A percentile compares a stretch with the other conserved stretches of the same genome.
Conservation (phyloP, 768 basidiomycete genomes). For the Serendipita vermifera region DNA sequence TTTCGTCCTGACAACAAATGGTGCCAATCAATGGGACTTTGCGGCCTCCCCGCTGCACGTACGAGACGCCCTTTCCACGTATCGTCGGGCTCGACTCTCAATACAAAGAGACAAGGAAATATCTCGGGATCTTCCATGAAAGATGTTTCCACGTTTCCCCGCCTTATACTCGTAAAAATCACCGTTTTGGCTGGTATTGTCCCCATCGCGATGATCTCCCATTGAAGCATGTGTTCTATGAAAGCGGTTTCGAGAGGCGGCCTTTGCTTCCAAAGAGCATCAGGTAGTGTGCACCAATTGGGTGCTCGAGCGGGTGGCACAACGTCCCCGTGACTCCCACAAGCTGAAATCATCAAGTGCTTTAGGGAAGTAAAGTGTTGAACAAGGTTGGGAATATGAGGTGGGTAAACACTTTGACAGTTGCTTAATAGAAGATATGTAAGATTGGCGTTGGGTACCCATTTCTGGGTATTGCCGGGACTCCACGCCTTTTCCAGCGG, state of each 20-base stretch:
- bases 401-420: background rate
- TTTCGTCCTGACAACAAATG: too few species aligned
- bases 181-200: background rate
- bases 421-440: background rate
- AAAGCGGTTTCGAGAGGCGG: background rate
- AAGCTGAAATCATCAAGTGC: background rate
- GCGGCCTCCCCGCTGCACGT: too few species aligned
- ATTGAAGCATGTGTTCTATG: slow-evolving; percentile 1
- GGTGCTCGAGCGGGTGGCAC: background rate
- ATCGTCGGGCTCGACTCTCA: background rate
- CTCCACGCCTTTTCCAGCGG: too few species aligned
- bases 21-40: too few species aligned
- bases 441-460: background rate
- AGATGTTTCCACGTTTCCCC: background rate
- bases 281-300: background rate
- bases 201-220: background rate
- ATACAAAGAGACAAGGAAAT: background rate
- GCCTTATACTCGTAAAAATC: background rate
- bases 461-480: too few species aligned
- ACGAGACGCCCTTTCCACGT: too few species aligned
- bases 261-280: background rate
- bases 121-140: background rate
- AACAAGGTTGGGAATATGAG: slow-evolving; percentile 4
- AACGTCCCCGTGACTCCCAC: background rate
- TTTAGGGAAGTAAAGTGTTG: background rate